Evolutionary conservation across 305 asterid genomes (phyloP).

Genomic region (Ajuga reptans): DNA sequence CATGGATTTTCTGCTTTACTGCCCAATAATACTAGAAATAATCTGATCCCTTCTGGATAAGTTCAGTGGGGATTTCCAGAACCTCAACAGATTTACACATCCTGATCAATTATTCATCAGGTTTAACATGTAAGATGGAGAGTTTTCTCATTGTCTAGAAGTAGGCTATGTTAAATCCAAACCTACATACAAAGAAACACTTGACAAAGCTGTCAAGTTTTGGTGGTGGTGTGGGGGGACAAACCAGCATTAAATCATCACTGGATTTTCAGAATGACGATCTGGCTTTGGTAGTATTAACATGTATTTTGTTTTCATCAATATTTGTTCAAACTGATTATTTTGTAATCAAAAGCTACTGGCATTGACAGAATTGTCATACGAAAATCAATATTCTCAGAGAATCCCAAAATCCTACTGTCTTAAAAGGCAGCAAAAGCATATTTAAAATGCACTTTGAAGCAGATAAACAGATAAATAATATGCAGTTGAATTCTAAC

Average conservation of each 20-base stretch:
- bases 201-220: neutral
- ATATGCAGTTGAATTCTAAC: constrained; percentile 33
- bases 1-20: neutral
- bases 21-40: neutral
- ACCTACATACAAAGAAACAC: constrained; percentile 4
- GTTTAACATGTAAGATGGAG: constrained; percentile 6
- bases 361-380: neutral
- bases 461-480: constrained; percentile 16
- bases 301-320: neutral
- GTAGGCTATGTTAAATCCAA: neutral
- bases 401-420: neutral
- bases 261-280: neutral
- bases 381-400: neutral
- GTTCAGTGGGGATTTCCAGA: neutral
- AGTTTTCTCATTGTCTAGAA: neutral
- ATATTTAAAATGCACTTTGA: constrained; percentile 15
- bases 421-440: constrained; percentile 18
- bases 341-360: neutral
- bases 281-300: neutral
- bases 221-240: neutral
- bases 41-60: neutral
- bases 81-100: neutral
- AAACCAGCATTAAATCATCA: neutral
- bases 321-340: neutral
- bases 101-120: neutral